Evolutionary conservation across 2,329 filamentous ascomycete genomes (phyloP), one percentile per base, ranked within the genome.

Genomic region (Curvularia verruculosa): DNA sequence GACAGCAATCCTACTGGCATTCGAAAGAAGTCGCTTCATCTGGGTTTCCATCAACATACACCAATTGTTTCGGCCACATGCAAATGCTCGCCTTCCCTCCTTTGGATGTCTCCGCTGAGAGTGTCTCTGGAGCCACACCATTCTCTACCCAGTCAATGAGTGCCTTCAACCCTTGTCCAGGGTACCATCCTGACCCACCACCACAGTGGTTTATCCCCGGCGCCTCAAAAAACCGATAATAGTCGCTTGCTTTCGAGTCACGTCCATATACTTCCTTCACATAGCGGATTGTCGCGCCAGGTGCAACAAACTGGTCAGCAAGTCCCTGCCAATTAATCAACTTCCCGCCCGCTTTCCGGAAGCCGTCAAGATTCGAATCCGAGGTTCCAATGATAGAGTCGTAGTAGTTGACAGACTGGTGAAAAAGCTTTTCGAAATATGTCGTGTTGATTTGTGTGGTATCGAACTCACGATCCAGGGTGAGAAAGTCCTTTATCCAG

Each of bases 81-180:
- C 64, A 66, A 13, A 66, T 51, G 4, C 61, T 37, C 10, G 52
- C 59, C 8, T 49, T 54, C 46, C 43, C 28, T 3, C 54, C 43
- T 19, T 21, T 18, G 23, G 36, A 43, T 1, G 51, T 61, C 48
- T 64, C 43, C 3, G 64, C 60, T 13, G 57, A 53, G 9, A 72
- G 39, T 15, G 43, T 57, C 26, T 66, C 65, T 1, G 70, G 69
- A 13, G 62, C 63, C 19, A 57, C 52, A 1, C 66, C 66, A 10
- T 65, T 62, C 54, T 75, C 72, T 5, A 75, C 71, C 73, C 71
- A 74, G 3, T 66, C 62, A 8, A 67, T 61, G 28, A 74, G 54
- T 9, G 23, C 46, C 6, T 65, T 58, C 2, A 75, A 46, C 8
- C 64, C 52, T 56, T 66, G 53, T 4, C 48, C 58, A 10, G 70